Conservation (phyloP, 148 eudicot genomes). For the Nepenthes gracilis region DNA sequence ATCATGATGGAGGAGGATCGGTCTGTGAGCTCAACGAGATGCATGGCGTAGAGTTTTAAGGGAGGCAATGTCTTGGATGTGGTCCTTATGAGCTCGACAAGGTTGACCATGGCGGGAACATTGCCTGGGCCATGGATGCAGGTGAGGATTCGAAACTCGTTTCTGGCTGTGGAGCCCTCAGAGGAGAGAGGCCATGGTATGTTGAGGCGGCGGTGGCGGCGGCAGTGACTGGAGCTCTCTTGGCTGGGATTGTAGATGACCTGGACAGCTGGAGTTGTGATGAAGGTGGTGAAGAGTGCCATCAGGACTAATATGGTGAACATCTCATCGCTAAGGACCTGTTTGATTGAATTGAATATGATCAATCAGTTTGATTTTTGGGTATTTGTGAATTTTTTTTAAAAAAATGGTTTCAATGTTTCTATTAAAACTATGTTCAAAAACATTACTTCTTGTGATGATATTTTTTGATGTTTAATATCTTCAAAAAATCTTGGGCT, state of each 20-base stretch:
- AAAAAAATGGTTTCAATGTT: too few species aligned
- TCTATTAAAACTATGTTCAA: too few species aligned
- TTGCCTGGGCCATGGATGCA: slow-evolving; percentile 2
- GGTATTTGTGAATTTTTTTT: too few species aligned
- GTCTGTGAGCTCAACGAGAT: too few species aligned
- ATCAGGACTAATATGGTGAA: slow-evolving; percentile 49
- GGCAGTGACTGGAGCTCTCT: too few species aligned
- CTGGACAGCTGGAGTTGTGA: slow-evolving; percentile 50
- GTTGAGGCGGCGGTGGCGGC: too few species aligned
- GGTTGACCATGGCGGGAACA: background rate
- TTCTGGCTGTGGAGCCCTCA: too few species aligned
- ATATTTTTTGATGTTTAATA: too few species aligned
- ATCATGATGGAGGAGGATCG: slow-evolving; percentile 2
- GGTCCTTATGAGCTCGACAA: background rate
- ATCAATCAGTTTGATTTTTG: too few species aligned
- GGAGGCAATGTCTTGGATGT: background rate
- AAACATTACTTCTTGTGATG: too few species aligned
- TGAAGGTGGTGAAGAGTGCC: slow-evolving; percentile 58
- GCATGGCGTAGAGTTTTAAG: background rate
- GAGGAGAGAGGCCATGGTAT: too few species aligned
- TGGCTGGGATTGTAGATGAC: slow-evolving; percentile 28
- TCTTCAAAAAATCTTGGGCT: too few species aligned
- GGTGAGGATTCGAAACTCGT: background rate
- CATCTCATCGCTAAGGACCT: slow-evolving; percentile 50
- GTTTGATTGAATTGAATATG: background rate